Evolutionary conservation across 2,329 filamentous ascomycete species (phyloP), one percentile per base, ranked within the genome.

Genomic region (Penicillium sp.): DNA sequence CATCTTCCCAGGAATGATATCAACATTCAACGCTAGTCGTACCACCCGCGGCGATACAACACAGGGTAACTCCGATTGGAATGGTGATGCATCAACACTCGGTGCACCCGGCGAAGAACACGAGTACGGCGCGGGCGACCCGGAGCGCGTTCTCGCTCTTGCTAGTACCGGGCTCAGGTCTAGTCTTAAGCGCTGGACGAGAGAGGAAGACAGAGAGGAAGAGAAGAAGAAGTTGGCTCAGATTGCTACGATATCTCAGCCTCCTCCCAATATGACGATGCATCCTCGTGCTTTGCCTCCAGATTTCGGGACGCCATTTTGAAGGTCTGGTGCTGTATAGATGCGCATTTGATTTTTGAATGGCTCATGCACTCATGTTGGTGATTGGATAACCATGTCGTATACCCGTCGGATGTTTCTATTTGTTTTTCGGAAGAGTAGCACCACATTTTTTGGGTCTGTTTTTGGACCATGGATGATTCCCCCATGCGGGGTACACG

Each of bases 1-100:
- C 14, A 25, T 73, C 22, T 55, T 71, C 25, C 71, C 69, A 1
- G 60, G 63, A 25, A 56, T 73, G n/a, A 56, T 71, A 30, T 67
- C 68, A 5, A 65, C 66, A 3, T 48, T 69, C 25, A 61, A 54
- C 30, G 60, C 60, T 12, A 66, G 58, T 28, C 55, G 56, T 2
- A 59, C 49, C 16, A 50, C 53, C 19, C 58, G 64, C 16, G 48
- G 47, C 35, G 64, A 56, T 1, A 62, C 62, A 8, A 61, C 60
- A 3, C 59, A 36, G 5, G 66, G 59, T 12, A 65, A 62, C 14
- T 61, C 62, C 1, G 66, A 63, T 45, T 69, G 69, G 69, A 65
- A 67, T 53, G 64, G 62, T 12, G 61, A 64, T 31, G 63, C 56
- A 16, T 66, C 66, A 19, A 70, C 66, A 1, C 61, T 67, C 22